Evolutionary conservation across 495 filamentous ascomycete species (phyloP), one percentile per base, ranked within the genome.

Genomic region (Penicillium bovifimosum): DNA sequence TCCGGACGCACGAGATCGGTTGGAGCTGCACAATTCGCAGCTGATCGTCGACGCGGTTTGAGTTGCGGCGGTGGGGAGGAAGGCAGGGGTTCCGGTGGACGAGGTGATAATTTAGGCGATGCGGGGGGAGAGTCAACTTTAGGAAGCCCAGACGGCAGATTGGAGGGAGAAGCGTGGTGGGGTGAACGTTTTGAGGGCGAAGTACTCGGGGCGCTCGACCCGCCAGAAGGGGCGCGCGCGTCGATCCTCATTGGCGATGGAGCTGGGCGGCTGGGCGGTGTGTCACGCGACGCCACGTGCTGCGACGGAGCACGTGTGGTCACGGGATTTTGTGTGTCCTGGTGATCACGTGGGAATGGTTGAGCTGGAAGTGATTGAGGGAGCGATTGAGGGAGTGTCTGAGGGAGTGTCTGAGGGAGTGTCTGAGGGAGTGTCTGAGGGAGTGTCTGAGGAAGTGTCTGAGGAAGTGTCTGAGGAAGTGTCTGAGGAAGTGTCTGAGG

Each of bases 301-400:
- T 7, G n/a, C 24, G 9, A 13, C n/a, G n/a, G 24, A 13, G 11
- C 38, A 34, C 10, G 31, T 33, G 42, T 5, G 9, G 16, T 33
- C 38, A 16, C 27, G 10, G 20, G 26, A 5, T 26, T 20, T n/a
- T 28, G 40, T 29, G 40, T 8, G 13, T 5, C 10, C 0, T 39
- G 6, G 6, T 2, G 8, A n/a, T 58, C 56, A 55, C 56, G 56
- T 60, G 61, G 18, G 18, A 6, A 9, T 1, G 5, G 11, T 14
- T 34, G 27, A n/a, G n/a, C n/a, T n/a, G n/a, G n/a, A n/a, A n/a
- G 42, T 9, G 29, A 10, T 24, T 38, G 45, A 26, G 14, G 45
- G 17, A 17, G 24, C 6, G 41, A 13, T 31, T 38, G 20, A 27
- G 45, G 18, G n/a, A n/a, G n/a, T n/a, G n/a, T n/a, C n/a, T n/a